Percentiles rank a stretch among this genome's conserved stretches.
Conservation (phyloP, 2,329 filamentous ascomycete genomes). For the Didymella segeticola region DNA sequence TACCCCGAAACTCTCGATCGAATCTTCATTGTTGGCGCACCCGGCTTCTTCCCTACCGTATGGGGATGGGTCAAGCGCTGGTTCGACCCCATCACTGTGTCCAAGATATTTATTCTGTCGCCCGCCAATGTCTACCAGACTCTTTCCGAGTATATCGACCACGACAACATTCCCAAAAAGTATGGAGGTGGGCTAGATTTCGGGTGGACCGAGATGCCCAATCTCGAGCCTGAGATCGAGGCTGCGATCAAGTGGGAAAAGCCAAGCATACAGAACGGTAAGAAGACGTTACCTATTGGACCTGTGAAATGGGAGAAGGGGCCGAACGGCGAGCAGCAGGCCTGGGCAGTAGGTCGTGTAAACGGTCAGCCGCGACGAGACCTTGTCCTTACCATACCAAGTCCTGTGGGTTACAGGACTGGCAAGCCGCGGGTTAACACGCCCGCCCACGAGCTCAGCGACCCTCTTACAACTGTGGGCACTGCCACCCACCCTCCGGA, state of each 20-base stretch:
- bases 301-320: conserved; percentile 56
- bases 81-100: conserved; percentile 84
- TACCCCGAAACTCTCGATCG: conserved; percentile 93
- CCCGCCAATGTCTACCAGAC: conserved; percentile 76
- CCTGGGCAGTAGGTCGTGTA: conserved; percentile 54
- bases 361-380: conserved; percentile 49
- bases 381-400: conserved; percentile 50
- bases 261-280: conserved; percentile 39
- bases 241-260: conserved; percentile 51
- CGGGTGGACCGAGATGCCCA: conserved; percentile 75
- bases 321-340: conserved; percentile 52
- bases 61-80: conserved; percentile 96
- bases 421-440: conserved; percentile 36
- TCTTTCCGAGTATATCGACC: conserved; percentile 81
- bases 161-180: conserved; percentile 81
- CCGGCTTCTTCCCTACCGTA: conserved; percentile 88
- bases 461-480: conserved; percentile 41
- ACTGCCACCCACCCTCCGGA: conserved; percentile 47
- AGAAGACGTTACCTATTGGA: conserved; percentile 54
- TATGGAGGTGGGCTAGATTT: conserved; percentile 90
- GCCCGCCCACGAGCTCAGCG: conserved; percentile 32
- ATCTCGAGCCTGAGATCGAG: conserved; percentile 67
- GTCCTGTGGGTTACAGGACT: conserved; percentile 37
- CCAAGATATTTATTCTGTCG: conserved; percentile 92
- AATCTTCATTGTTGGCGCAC: conserved; percentile 87